Base-by-base conservation (phyloP, 139 green algal genomes). In the Mychonastes homosphaera region DNA sequence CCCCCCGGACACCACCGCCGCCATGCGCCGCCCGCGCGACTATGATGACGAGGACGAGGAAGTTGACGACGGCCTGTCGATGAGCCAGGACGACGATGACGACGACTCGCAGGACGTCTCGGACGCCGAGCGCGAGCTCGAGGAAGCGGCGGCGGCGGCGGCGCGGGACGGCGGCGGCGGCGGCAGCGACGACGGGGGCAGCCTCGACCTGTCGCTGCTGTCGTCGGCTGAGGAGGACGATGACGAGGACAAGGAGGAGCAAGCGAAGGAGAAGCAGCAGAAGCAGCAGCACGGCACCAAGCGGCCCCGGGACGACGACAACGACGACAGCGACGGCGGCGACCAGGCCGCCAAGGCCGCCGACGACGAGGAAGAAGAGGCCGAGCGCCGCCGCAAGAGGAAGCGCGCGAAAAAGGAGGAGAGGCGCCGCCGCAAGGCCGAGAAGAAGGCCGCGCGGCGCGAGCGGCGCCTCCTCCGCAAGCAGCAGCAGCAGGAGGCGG, bases 401-500 rank as follows among this genome's bases (percentile, higher is more conserved):
- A 52, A 15, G 44, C 44, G 19, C 44, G 23, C 9, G 18, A 16
- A 52, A n/a, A 9, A 8, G 18, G 18, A 30, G 44, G 7, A n/a
- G 12, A 9, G 44, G 12, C 44, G 18, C 8, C 8, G n/a, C 44
- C 15, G 15, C n/a, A n/a, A n/a, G n/a, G n/a, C n/a, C n/a, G n/a
- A n/a, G n/a, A n/a, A n/a, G n/a, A n/a, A n/a, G n/a, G n/a, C n/a
- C n/a, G n/a, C n/a, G n/a, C n/a, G n/a, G n/a, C n/a, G n/a, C n/a
- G n/a, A n/a, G n/a, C n/a, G n/a, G n/a, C n/a, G n/a, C n/a, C n/a
- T n/a, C n/a, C n/a, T n/a, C n/a, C n/a, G n/a, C n/a, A n/a, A 32
- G 6, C 29, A 50, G 12, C 35, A 32, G 50, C 51, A 61, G 51
- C 53, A 58, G 46, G 35, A 49, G 30, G n/a, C 44, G 19, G 55